Conservation (phyloP, 108 stramenopile genomes). For the Cylindrotheca closterium region DNA sequence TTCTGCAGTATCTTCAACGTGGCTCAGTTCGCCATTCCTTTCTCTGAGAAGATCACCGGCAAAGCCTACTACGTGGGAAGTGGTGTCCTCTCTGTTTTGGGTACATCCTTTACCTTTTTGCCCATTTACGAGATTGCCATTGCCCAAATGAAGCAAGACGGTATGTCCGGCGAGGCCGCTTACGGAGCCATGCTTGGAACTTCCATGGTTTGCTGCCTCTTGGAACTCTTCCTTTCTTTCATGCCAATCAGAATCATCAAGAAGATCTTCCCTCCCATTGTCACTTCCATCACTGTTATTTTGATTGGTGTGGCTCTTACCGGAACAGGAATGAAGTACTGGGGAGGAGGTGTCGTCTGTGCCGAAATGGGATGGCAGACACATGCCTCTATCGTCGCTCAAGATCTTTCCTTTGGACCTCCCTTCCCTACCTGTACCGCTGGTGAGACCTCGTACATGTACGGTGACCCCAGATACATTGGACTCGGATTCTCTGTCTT, state of each 20-base stretch:
- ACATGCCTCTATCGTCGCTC: constrained; percentile 25
- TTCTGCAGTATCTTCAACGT: constrained; percentile 72
- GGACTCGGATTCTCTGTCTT: constrained; percentile 60
- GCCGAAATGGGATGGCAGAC: constrained; percentile 76
- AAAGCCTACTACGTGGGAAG: constrained; percentile 53
- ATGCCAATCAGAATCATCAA: constrained; percentile 44
- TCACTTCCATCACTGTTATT: constrained; percentile 70
- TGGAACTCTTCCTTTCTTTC: constrained; percentile 59
- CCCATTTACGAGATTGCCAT: constrained; percentile 82
- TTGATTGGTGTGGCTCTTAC: constrained; percentile 79
- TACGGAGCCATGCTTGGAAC: constrained; percentile 84
- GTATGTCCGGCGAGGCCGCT: constrained; percentile 54
- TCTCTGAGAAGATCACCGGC: constrained; percentile 51
- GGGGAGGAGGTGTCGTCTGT: constrained; percentile 85
- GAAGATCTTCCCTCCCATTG: constrained; percentile 72
- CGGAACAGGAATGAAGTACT: constrained; percentile 85
- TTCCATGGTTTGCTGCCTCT: constrained; percentile 57
- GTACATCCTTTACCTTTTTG: constrained; percentile 77
- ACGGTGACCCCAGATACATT: constrained; percentile 65
- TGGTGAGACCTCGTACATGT: constrained; percentile 31
- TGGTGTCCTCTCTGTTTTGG: constrained; percentile 79
- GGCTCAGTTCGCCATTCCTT: constrained; percentile 46
- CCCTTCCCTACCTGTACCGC: constrained; percentile 43
- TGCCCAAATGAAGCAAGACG: constrained; percentile 51
- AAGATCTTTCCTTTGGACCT: constrained; percentile 24